Percentiles rank a stretch among this genome's conserved stretches.
These are phyloP conservation scores for Scutellaria minor DNA, from an alignment of 257 asterid genomes.

Conservation along the genomic window DNA sequence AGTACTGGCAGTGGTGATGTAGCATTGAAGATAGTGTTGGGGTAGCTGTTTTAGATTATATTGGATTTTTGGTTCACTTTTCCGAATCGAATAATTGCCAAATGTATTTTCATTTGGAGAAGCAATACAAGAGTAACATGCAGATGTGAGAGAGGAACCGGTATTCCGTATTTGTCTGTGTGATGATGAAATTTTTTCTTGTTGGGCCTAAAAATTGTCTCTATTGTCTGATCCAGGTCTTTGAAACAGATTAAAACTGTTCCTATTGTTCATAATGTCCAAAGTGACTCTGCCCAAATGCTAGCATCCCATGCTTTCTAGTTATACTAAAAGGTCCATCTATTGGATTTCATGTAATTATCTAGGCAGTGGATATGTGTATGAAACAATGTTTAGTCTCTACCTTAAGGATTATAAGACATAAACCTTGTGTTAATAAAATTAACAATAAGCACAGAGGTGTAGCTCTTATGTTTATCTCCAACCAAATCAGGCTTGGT, in stretches of 20 bases:
- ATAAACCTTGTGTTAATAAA: not conserved
- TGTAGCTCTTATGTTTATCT: not conserved
- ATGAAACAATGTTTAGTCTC: not conserved
- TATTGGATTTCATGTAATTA: not conserved
- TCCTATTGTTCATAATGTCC: not conserved
- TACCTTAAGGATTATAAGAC: constrained; percentile 1
- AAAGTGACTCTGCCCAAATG: not conserved
- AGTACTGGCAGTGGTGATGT: not conserved
- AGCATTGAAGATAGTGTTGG: not conserved
- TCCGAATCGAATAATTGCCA: not conserved
- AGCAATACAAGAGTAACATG: constrained; percentile 2
- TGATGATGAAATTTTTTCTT: not conserved
- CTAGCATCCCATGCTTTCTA: not conserved
- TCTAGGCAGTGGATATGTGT: not conserved
- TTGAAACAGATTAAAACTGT: not conserved
- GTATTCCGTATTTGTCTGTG: not conserved
- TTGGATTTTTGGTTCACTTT: not conserved
- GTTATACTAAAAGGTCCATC: constrained; percentile 5
- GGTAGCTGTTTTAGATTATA: not conserved
- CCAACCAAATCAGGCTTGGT: constrained; percentile 1
- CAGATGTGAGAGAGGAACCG: not conserved
- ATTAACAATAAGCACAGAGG: constrained; percentile 3
- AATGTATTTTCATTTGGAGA: constrained; percentile 2
- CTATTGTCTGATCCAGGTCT: not conserved
- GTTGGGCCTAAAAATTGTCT: not conserved